These are phyloP conservation scores for Aspergillus melleus DNA, from an alignment of 2,329 filamentous ascomycete species.

Conservation along the genomic window DNA sequence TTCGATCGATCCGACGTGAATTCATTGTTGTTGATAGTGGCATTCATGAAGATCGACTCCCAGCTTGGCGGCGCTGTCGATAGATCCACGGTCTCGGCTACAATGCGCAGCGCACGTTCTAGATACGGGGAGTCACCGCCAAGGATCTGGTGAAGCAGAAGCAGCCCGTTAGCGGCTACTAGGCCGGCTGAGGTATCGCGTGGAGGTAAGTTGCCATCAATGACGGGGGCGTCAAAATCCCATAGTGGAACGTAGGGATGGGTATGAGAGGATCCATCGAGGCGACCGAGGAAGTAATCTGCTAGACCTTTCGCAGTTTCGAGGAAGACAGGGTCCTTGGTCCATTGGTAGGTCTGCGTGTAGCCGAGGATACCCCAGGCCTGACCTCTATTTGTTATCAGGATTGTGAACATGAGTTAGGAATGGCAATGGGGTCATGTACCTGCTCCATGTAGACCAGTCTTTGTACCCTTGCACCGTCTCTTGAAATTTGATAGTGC, in stretches of 20 bases:
- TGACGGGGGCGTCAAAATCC: conserved; percentile 25
- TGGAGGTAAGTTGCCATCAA: conserved; percentile 21
- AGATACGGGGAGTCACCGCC: background rate
- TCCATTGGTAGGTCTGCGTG: conserved; percentile 45
- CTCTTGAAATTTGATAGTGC: conserved; percentile 15
- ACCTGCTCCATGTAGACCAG: conserved; percentile 22
- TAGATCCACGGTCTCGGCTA: conserved; percentile 19
- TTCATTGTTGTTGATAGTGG: conserved; percentile 42
- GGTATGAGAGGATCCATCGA: conserved; percentile 5
- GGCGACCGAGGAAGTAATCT: conserved; percentile 18
- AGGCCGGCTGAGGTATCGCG: conserved; percentile 45
- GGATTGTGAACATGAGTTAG: background rate
- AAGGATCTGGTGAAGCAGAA: conserved; percentile 25
- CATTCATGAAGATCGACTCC: conserved; percentile 37
- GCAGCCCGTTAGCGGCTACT: conserved; percentile 44
- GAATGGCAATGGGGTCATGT: background rate
- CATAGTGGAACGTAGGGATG: conserved; percentile 21
- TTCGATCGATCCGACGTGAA: conserved; percentile 30
- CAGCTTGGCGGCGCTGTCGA: background rate
- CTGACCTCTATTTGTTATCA: conserved; percentile 19
- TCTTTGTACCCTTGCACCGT: conserved; percentile 26
- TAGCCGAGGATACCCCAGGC: conserved; percentile 31
- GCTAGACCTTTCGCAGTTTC: conserved; percentile 15
- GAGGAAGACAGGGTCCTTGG: conserved; percentile 24
- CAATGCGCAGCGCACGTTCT: background rate